A percentile compares a stretch with the other conserved stretches of the same genome.
These are phyloP conservation scores for Yamadazyma membranifaciens DNA, from an alignment of 1,139 yeast genomes.

Conservation along the genomic window DNA sequence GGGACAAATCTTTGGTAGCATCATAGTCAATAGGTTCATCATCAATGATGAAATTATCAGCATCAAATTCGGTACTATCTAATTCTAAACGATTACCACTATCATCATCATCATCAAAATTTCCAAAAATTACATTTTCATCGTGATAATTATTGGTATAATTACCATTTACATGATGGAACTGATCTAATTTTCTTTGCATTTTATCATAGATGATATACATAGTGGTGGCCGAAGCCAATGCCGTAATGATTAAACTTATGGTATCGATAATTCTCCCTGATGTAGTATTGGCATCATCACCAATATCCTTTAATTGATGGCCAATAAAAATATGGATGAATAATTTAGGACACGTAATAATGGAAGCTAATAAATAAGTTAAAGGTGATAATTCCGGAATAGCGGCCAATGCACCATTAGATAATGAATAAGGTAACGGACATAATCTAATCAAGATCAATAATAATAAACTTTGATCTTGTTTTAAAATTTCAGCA, in stretches of 20 bases:
- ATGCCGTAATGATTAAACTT: conserved; percentile 58
- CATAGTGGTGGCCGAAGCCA: conserved; percentile 62
- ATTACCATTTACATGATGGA: conserved; percentile 23
- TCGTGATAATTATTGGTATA: conserved; percentile 17
- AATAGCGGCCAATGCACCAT: conserved; percentile 87
- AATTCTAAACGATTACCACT: conserved; percentile 21
- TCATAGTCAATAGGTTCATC: conserved; percentile 22
- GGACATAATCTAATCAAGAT: conserved; percentile 83
- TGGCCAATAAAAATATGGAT: conserved; percentile 80
- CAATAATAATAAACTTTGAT: conserved; percentile 60
- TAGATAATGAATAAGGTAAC: conserved; percentile 85
- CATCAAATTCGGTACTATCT: conserved; percentile 22
- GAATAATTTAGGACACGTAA: conserved; percentile 79
- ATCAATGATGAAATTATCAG: conserved; percentile 28
- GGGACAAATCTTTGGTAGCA: not conserved
- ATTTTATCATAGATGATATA: conserved; percentile 68
- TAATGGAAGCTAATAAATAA: conserved; percentile 67
- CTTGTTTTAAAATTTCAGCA: conserved; percentile 66
- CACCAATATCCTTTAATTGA: conserved; percentile 70
- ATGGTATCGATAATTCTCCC: conserved; percentile 60
- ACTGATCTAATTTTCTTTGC: conserved; percentile 38
- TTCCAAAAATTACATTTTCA: conserved; percentile 40
- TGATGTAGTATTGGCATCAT: conserved; percentile 45
- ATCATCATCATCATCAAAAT: conserved; percentile 38
- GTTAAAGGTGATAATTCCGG: conserved; percentile 65